A percentile compares a stretch with the other conserved stretches of the same genome.
phyloP scores from a whole-genome alignment of 257 asterid genomes.

The Scutellaria minor region DNA sequence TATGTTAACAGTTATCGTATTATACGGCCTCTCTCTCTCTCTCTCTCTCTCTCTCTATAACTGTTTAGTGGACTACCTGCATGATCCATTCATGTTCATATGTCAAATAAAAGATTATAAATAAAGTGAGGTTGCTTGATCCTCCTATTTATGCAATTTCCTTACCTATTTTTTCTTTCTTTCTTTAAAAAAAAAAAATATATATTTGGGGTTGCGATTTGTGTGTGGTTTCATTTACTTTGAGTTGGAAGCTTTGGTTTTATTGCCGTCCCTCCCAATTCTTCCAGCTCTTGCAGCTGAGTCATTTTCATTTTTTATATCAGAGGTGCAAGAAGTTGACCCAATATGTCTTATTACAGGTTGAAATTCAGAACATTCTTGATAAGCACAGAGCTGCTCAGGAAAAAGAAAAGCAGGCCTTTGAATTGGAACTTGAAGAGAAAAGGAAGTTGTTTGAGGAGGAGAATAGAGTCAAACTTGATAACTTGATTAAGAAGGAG shows the following conservation, averaged over 20 bases:
- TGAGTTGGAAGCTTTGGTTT: too few species aligned
- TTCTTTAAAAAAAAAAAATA: too few species aligned
- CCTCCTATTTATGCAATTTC: conserved; percentile 1
- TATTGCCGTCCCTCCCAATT: too few species aligned
- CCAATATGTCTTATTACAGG: conserved; percentile 45
- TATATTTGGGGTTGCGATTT: too few species aligned
- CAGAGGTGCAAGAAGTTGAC: conserved; percentile 13
- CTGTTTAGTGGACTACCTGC: conserved; percentile 6
- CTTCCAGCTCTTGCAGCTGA: not conserved
- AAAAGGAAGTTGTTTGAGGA: conserved; percentile 57
- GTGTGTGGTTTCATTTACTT: too few species aligned
- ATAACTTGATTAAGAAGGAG: conserved; percentile 56
- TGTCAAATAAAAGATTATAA: conserved; percentile 1
- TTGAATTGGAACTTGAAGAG: conserved; percentile 62
- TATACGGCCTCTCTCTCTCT: too few species aligned
- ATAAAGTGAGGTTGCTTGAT: not conserved
- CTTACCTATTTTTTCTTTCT: not conserved
- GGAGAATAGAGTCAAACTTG: conserved; percentile 55
- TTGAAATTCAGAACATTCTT: conserved; percentile 75
- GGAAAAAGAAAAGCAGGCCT: conserved; percentile 55
- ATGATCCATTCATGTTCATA: not conserved
- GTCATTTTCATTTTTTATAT: conserved; percentile 2
- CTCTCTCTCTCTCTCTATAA: not conserved
- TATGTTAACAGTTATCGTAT: not conserved
- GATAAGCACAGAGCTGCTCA: conserved; percentile 61